Conservation (phyloP, 2,329 filamentous ascomycete genomes). For the Aureobasidium leucospermi region DNA sequence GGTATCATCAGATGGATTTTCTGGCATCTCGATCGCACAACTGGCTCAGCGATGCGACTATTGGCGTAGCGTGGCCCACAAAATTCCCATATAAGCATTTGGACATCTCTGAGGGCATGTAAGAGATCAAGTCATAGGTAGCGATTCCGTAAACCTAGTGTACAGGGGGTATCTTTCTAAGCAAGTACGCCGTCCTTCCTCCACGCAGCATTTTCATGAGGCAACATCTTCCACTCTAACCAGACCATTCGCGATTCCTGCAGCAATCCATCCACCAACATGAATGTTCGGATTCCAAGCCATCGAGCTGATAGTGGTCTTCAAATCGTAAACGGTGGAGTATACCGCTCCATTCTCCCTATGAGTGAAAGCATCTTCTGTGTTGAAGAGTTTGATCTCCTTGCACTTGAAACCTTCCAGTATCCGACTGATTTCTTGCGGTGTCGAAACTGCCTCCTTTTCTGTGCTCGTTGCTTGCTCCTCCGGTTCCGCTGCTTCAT, state of each 20-base stretch:
- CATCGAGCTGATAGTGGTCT: conserved; percentile 36
- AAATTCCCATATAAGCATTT: conserved; percentile 35
- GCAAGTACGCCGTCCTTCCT: not conserved
- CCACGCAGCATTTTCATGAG: not conserved
- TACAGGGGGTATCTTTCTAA: not conserved
- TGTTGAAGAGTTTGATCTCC: conserved; percentile 19
- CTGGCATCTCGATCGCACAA: conserved; percentile 29
- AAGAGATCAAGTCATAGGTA: not conserved
- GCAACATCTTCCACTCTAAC: conserved; percentile 43
- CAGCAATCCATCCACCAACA: conserved; percentile 44
- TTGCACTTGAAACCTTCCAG: conserved; percentile 36
- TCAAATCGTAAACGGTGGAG: conserved; percentile 39
- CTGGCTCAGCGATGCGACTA: conserved; percentile 46
- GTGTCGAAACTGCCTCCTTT: not conserved
- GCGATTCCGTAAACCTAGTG: not conserved
- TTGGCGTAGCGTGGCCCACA: conserved; percentile 41
- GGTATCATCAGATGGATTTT: conserved; percentile 40
- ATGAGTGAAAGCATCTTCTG: conserved; percentile 19
- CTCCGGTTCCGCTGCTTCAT: not conserved
- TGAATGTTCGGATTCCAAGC: conserved; percentile 46
- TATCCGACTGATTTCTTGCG: conserved; percentile 27
- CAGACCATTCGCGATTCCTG: conserved; percentile 41
- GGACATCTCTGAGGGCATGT: not conserved
- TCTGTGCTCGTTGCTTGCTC: not conserved
- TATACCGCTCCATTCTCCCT: conserved; percentile 19